These are phyloP conservation scores for Pythium phragmiticola DNA, from an alignment of 352 stramenopile species.

Conservation along the genomic window DNA sequence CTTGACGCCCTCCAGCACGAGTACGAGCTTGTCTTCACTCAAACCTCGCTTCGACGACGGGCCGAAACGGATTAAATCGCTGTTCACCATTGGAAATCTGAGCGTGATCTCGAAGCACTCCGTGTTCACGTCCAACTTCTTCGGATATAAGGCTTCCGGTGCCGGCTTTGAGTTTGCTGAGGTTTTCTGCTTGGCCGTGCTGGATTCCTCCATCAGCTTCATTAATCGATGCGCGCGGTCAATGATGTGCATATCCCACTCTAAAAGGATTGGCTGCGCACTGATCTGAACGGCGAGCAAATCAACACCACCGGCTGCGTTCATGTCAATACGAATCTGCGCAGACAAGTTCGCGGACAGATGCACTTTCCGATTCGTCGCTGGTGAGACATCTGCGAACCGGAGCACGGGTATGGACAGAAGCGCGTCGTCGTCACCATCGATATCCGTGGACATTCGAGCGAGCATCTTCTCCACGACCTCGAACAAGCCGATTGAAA, in stretches of 20 bases:
- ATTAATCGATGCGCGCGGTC: constrained; percentile 73
- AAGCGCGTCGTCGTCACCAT: constrained; percentile 58
- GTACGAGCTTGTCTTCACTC: constrained; percentile 77
- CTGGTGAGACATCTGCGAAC: constrained; percentile 62
- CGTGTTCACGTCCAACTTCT: constrained; percentile 67
- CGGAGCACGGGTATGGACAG: constrained; percentile 57
- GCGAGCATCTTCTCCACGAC: constrained; percentile 75
- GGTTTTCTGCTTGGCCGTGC: constrained; percentile 30
- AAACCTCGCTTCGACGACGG: constrained; percentile 72
- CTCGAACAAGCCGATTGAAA: constrained; percentile 62
- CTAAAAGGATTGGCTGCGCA: constrained; percentile 69
- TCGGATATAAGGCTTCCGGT: constrained; percentile 28
- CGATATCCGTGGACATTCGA: constrained; percentile 70
- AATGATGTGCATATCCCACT: constrained; percentile 88
- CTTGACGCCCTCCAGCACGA: constrained; percentile 68
- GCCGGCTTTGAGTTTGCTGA: constrained; percentile 3
- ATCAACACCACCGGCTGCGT: constrained; percentile 34
- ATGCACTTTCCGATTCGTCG: constrained; percentile 56
- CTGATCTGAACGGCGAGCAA: constrained; percentile 65
- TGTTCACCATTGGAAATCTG: constrained; percentile 83
- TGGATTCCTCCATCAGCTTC: constrained; percentile 66
- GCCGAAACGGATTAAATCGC: constrained; percentile 81
- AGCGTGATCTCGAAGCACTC: constrained; percentile 73
- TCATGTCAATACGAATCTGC: constrained; percentile 65
- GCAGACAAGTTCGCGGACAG: constrained; percentile 66